Base-by-base conservation (phyloP, 1,284 basidiomycete genomes). In the Mixia osmundae region DNA sequence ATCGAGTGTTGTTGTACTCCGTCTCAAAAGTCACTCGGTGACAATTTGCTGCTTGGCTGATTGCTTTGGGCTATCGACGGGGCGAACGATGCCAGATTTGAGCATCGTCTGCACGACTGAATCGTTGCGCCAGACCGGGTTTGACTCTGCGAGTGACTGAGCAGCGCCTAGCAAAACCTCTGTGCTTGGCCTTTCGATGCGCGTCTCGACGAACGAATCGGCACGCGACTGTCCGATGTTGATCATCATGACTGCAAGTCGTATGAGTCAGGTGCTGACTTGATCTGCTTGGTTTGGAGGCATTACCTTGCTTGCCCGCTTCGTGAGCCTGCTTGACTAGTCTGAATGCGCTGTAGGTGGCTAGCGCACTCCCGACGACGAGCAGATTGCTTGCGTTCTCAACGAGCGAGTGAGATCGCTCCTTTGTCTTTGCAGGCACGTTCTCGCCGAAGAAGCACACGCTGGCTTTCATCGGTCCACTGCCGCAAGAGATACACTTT, bases 201-300 rank as follows among this genome's bases (percentile, higher is more conserved):
- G 11, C 14, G 23, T 2, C n/a, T 19, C 15, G 2, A 28, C 11
- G 16, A 6, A 25, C n/a, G 25, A 25, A 25, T 25, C 25, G 25
- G 8, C 25, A 25, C 8, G 25, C 25, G 32, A 9, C 3, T 16
- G 7, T 12, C n/a, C 7, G 12, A 33, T 30, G 25, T 28, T 36
- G 16, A 33, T 40, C 39, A 20, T 40, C 39, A 3, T 35, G 34
- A 14, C 39, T 22, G 1, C 76, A 75, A 1, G 82, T 80, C 1
- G 85, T 85, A 11, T 80, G 58, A 42, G 87, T 87, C 30, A 91
- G n/a, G n/a, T n/a, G n/a, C n/a, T n/a, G n/a, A n/a, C n/a, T n/a
- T n/a, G n/a, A n/a, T n/a, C n/a, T n/a, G n/a, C n/a, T n/a, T n/a
- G n/a, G n/a, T n/a, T n/a, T n/a, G n/a, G n/a, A n/a, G n/a, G 59